These are phyloP conservation scores for Bipolaris victoriae DNA, from an alignment of 2,329 filamentous ascomycete species.

Conservation along the genomic window DNA sequence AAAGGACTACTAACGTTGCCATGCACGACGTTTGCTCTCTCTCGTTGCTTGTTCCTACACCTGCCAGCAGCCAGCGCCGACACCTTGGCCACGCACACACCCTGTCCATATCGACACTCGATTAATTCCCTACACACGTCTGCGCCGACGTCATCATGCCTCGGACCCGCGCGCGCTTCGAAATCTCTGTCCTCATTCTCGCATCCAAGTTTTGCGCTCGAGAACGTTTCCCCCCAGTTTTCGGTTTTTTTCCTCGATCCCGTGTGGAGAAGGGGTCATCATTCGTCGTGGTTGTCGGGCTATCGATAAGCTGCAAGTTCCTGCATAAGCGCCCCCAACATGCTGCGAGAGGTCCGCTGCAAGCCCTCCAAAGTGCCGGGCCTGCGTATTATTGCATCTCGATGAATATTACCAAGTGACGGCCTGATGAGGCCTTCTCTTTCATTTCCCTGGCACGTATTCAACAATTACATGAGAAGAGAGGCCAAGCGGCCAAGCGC, in stretches of 20 bases:
- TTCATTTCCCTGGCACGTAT: not conserved
- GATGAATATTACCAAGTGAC: not conserved
- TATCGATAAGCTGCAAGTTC: constrained; percentile 21
- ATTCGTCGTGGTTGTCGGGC: constrained; percentile 2
- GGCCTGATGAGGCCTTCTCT: not conserved
- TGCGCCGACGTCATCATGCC: constrained; percentile 7
- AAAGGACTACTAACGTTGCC: not conserved
- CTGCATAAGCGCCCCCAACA: constrained; percentile 28
- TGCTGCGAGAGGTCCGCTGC: constrained; percentile 2
- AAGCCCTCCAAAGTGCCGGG: not conserved
- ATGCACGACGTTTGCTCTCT: not conserved
- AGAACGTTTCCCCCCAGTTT: constrained; percentile 7
- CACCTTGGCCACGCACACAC: not conserved
- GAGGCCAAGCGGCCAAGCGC: not conserved
- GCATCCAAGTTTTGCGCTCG: constrained; percentile 4
- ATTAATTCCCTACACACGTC: not conserved
- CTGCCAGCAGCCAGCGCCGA: not conserved
- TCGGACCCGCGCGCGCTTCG: not conserved
- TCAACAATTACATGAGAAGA: too few species aligned
- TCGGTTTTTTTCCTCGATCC: not conserved
- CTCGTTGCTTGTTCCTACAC: not conserved
- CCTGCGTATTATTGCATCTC: too few species aligned
- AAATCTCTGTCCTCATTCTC: not conserved
- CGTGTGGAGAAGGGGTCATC: not conserved
- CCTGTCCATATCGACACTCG: not conserved